A percentile compares a stretch with the other conserved stretches of the same genome.
phyloP scores from a whole-genome alignment of 257 asterid genomes.

The Nicotiana noctiflora region DNA sequence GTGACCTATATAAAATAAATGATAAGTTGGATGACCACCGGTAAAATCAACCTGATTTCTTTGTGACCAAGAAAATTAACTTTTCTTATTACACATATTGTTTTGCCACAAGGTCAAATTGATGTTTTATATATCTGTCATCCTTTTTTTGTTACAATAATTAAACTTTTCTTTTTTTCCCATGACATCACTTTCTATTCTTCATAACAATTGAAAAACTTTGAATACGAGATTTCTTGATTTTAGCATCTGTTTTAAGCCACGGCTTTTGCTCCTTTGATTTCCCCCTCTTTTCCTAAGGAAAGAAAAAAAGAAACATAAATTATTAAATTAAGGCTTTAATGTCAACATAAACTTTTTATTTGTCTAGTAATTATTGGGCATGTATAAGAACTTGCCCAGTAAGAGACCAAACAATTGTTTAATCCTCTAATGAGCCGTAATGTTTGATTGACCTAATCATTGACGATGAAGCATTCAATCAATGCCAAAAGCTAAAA shows the following conservation, averaged over 20 bases:
- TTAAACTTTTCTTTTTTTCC: not conserved
- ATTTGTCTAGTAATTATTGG: not conserved
- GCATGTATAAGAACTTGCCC: not conserved
- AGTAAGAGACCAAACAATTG: not conserved
- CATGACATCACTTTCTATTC: not conserved
- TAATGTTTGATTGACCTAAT: constrained; percentile 2
- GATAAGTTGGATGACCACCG: too few species aligned
- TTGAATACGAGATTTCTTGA: not conserved
- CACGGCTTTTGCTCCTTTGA: too few species aligned
- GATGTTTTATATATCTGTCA: not conserved
- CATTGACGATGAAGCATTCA: not conserved
- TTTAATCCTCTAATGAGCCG: not conserved
- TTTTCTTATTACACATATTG: not conserved
- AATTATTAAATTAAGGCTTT: too few species aligned
- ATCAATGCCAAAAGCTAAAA: not conserved
- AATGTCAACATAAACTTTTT: not conserved
- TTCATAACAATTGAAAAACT: not conserved
- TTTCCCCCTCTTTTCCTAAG: too few species aligned
- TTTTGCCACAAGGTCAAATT: not conserved
- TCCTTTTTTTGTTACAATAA: not conserved
- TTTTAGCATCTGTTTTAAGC: too few species aligned
- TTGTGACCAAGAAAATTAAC: not conserved
- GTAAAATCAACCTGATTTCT: too few species aligned
- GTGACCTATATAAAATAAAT: too few species aligned
- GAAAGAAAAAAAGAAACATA: too few species aligned